Evolutionary conservation across 2,329 filamentous ascomycete species (phyloP).

Genomic region (Trichothecium sympodiale): DNA sequence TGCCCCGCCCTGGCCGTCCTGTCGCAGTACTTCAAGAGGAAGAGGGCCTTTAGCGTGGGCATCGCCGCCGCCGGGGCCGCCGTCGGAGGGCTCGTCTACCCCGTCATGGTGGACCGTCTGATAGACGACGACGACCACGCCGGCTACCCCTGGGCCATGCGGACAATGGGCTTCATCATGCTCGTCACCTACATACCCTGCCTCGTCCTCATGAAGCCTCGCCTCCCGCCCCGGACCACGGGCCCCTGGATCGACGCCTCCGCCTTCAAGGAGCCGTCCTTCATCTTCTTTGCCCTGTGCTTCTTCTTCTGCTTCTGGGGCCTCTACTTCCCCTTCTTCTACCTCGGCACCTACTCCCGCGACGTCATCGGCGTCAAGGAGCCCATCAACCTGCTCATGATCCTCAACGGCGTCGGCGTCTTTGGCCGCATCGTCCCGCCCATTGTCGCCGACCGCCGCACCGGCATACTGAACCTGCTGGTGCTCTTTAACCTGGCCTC

Average conservation of each 20-base stretch:
- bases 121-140: conserved; percentile 6
- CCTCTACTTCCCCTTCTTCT: conserved; percentile 34
- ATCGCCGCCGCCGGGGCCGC: conserved; percentile 19
- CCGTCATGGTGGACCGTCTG: conserved; percentile 16
- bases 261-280: conserved; percentile 29
- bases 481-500: conserved; percentile 33
- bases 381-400: conserved; percentile 49
- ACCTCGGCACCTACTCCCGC: conserved; percentile 36
- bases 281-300: conserved; percentile 20
- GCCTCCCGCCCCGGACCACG: conserved; percentile 25
- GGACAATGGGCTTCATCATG: conserved; percentile 16
- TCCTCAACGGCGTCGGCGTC: conserved; percentile 53
- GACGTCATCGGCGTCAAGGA: conserved; percentile 21
- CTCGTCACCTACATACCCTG: conserved; percentile 16
- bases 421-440: conserved; percentile 47
- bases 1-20: conserved; percentile 22
- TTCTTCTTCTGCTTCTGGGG: conserved; percentile 23
- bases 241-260: conserved; percentile 30
- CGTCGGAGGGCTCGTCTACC: conserved; percentile 21
- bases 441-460: conserved; percentile 39
- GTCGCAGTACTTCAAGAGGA: conserved; percentile 19
- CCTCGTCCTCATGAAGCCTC: conserved; percentile 24
- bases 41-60: conserved; percentile 18
- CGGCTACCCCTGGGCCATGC: conserved; percentile 18
- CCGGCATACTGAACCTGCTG: conserved; percentile 51